phyloP scores from a whole-genome alignment of 164 flowering plant genomes.

The Vitis labrusca region DNA sequence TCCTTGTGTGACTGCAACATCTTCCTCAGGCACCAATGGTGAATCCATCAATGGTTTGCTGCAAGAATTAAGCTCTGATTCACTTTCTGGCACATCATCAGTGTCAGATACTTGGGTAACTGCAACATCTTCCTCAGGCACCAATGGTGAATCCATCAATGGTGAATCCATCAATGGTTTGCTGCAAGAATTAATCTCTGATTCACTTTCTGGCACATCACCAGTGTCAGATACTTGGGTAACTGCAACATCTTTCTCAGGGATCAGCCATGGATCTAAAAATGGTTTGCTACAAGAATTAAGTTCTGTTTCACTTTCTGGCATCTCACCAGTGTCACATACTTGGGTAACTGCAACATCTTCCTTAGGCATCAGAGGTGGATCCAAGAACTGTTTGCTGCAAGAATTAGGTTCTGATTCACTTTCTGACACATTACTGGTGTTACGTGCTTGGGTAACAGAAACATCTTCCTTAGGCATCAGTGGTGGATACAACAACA shows the following conservation, averaged over 20 bases:
- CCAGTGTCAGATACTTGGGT: slow-evolving; percentile 9
- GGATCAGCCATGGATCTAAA: neutral
- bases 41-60: neutral
- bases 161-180: neutral
- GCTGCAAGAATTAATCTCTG: too few relatives aligned
- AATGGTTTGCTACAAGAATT: too few relatives aligned
- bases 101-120: slow-evolving; percentile 1
- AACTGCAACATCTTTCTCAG: slow-evolving; percentile 15
- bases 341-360: slow-evolving; percentile 8
- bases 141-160: neutral
- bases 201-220: neutral
- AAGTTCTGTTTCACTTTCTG: too few relatives aligned
- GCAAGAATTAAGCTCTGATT: too few relatives aligned
- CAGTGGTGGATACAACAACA: too few relatives aligned
- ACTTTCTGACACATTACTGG: neutral
- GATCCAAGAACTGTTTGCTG: neutral
- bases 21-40: slow-evolving; percentile 10
- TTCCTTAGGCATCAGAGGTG: too few relatives aligned
- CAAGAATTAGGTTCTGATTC: slow-evolving; percentile 9
- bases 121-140: slow-evolving; percentile 18
- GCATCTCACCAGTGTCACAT: slow-evolving; percentile 1
- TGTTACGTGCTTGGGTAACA: too few relatives aligned
- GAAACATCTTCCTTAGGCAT: too few relatives aligned
- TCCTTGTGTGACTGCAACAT: slow-evolving; percentile 9
- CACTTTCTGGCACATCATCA: neutral